Base-by-base conservation (phyloP, 805 yeast genomes). In the Blastobotrys mokoenaii region DNA sequence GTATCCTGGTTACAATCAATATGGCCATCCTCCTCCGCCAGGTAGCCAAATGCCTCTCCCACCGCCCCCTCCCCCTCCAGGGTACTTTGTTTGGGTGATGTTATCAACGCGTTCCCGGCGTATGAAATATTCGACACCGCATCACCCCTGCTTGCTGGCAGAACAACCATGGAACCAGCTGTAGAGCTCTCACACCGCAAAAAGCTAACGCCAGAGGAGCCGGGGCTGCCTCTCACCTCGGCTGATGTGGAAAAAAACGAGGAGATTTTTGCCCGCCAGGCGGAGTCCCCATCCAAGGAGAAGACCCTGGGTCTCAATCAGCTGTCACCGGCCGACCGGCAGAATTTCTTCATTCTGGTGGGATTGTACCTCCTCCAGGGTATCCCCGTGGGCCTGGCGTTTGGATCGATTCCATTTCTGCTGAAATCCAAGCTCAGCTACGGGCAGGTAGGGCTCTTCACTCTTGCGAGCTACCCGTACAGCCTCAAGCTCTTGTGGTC, bases 361-460 rank as follows among this genome's bases (percentile, higher is more conserved):
- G 57, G 84, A 4, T 67, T 93, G 30, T 93, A 93, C 60, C 67
- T 88, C 41, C 72, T 89, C 5, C 98, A 93, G 62, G 98, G 98
- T n/a, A 79, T 93, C 4, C 98, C 98, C 0, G 94, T 89, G 11
- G 98, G 98, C 0, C 66, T 93, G 30, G 95, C 96, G 1, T 88
- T 90, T 68, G 98, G 98, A 1, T 80, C 95, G 1, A 74, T 93
- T 9, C 98, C 98, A 1, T 93, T 89, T 58, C 66, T 93, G 15
- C 71, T 93, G 46, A 93, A 93, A 61, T 76, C 90, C 3, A 79
- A 83, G 46, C 72, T 90, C 12, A 75, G 88, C 10, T 93, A 85
- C 60, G 79, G 96, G 0, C 94, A 89, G 57, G 84, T 93, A 6
- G 98, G 97, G 1, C 60, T 89, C 2, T 93, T 93, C 61, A 78